Percentiles rank a stretch among this genome's conserved stretches.
phyloP scores from a whole-genome alignment of 805 yeast species.

The Metschnikowia reukaufii region DNA sequence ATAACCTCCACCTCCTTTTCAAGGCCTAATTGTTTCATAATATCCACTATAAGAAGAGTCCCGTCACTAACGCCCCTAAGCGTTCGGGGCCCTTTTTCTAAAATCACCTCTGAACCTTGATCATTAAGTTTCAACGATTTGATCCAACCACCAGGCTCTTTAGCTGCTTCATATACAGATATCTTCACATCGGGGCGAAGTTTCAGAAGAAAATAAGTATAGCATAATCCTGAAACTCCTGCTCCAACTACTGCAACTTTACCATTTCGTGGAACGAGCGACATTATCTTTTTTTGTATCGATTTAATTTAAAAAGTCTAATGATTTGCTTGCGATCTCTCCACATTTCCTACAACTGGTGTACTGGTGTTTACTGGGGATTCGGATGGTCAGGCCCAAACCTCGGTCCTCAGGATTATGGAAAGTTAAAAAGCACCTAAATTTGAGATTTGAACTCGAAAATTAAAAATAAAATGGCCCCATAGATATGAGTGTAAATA shows the following conservation, averaged over 20 bases:
- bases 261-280: slow-evolving; percentile 30
- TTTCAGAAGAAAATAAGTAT: slow-evolving; percentile 62
- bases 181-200: slow-evolving; percentile 77
- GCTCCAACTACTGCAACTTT: slow-evolving; percentile 77
- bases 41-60: slow-evolving; percentile 63
- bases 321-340: slow-evolving; percentile 1
- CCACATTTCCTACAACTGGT: slow-evolving; percentile 3
- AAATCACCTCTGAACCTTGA: slow-evolving; percentile 27
- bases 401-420: too few relatives aligned
- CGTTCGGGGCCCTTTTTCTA: slow-evolving; percentile 93
- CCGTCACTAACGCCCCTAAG: slow-evolving; percentile 83
- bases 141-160: slow-evolving; percentile 79
- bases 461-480: too few relatives aligned
- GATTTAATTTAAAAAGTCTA: neutral
- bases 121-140: slow-evolving; percentile 43
- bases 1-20: slow-evolving; percentile 59
- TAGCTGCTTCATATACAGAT: slow-evolving; percentile 56
- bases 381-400: too few relatives aligned
- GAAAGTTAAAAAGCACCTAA: too few relatives aligned
- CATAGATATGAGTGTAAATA: too few relatives aligned
- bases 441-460: too few relatives aligned
- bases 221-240: slow-evolving; percentile 84
- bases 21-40: slow-evolving; percentile 48
- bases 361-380: slow-evolving; percentile 7
- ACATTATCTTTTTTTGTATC: slow-evolving; percentile 14